Evolutionary conservation across 225 moss, liverwort and hornwort genomes (phyloP).

Genomic region (Marchantia paleacea): DNA sequence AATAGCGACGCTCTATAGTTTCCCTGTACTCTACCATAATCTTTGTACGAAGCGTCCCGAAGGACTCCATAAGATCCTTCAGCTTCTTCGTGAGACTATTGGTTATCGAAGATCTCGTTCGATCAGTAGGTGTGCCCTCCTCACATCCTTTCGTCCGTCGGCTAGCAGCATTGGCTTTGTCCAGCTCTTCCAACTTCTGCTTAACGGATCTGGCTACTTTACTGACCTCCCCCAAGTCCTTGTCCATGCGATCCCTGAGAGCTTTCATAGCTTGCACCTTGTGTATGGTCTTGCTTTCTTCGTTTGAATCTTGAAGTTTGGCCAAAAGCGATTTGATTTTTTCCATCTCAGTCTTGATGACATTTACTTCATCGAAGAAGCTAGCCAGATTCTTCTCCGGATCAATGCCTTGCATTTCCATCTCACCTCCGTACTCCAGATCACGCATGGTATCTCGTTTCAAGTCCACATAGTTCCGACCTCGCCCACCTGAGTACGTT

Average conservation of each 20-base stretch:
- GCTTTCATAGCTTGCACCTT: conserved; percentile 49
- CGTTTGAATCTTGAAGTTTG: conserved; percentile 42
- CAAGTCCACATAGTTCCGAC: conserved; percentile 46
- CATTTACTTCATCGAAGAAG: conserved; percentile 44
- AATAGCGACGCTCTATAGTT: conserved; percentile 47
- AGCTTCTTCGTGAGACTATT: conserved; percentile 46
- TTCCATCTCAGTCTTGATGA: conserved; percentile 45
- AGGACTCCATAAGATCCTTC: conserved; percentile 51
- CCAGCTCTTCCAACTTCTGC: conserved; percentile 41
- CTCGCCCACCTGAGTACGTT: conserved; percentile 34
- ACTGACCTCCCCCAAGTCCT: conserved; percentile 42
- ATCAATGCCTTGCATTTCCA: conserved; percentile 47
- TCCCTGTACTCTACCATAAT: conserved; percentile 53
- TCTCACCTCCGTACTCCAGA: conserved; percentile 31
- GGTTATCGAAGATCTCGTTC: conserved; percentile 43
- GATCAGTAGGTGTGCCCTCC: conserved; percentile 44
- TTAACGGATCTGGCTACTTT: conserved; percentile 48
- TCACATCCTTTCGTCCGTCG: conserved; percentile 38
- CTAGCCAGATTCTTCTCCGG: conserved; percentile 40
- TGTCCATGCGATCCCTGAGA: conserved; percentile 50
- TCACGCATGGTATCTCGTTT: conserved; percentile 35
- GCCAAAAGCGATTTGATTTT: conserved; percentile 32
- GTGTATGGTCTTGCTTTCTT: conserved; percentile 49
- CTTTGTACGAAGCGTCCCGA: conserved; percentile 37
- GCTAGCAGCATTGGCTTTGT: conserved; percentile 42